Evolutionary conservation across 1,284 basidiomycete species (phyloP), one percentile per base, ranked within the genome.

Genomic region (Melampsora larici-populina): DNA sequence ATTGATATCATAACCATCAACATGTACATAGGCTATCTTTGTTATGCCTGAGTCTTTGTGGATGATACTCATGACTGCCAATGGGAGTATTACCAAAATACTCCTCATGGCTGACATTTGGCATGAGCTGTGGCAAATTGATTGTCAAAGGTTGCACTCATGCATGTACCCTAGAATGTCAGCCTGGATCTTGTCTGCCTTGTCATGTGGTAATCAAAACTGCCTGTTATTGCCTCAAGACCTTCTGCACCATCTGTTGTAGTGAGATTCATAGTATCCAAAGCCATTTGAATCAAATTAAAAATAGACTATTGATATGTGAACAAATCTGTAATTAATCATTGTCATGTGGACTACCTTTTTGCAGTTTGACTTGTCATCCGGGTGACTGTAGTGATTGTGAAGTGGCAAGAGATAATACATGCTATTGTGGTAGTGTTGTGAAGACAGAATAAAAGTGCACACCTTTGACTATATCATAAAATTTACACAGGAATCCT

Each of bases 141-240:
- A 26, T 55, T 3, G 65, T 66, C 21, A 8, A 76, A 51, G 74
- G 74, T n/a, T 76, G 74, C 33, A 33, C 40, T 58, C 74, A 76
- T 60, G 31, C 36, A 2, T 76, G 74, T 69, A 31, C 46, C 24
- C 40, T 68, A 18, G 66, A 68, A 24, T 76, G 74, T 63, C 74
- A 76, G 63, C 74, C 74, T 13, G 74, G 74, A 40, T 67, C 51
- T 17, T 76, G 74, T 76, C 24, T 66, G 46, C 49, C 66, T 63
- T 76, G 74, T 63, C 40, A 66, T 3, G 74, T 66, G 26, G 74
- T 76, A 49, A 69, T 76, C 49, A 48, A 68, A 15, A 63, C 66
- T 11, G 48, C 66, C 0, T 76, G 74, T 33, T 55, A 76, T 36
- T 76, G 74, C 36, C 31, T n/a, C 31, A 58, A 76, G 43, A 68